These are phyloP conservation scores for Psophocarpus tetragonolobus DNA, from an alignment of 306 rosid genomes.

Conservation along the genomic window DNA sequence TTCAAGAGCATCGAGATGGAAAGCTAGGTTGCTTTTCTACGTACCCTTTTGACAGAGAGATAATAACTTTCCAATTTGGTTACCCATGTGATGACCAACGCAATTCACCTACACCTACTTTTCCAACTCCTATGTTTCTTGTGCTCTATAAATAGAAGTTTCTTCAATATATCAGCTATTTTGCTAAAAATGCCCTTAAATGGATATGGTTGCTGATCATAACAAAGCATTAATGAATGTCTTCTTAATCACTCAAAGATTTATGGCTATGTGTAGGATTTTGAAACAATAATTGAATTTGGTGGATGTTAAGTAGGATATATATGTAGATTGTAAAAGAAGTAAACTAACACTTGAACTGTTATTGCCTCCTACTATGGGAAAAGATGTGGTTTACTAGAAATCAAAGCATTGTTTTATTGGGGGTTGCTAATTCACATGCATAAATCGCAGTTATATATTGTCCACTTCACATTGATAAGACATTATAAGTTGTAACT, in stretches of 20 bases:
- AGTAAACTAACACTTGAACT: background rate
- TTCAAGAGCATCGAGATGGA: constrained; percentile 24
- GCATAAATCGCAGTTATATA: background rate
- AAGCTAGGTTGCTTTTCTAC: constrained; percentile 30
- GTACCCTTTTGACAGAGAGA: constrained; percentile 20
- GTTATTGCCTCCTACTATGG: background rate
- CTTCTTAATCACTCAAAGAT: constrained; percentile 27
- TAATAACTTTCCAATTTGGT: constrained; percentile 35
- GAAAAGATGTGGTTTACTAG: background rate
- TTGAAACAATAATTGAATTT: constrained; percentile 15
- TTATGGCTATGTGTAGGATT: constrained; percentile 10
- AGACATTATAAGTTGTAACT: background rate
- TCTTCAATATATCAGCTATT: background rate
- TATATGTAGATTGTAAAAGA: constrained; percentile 11
- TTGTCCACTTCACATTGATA: background rate
- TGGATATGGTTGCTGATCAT: constrained; percentile 29
- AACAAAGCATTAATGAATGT: background rate
- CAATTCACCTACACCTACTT: constrained; percentile 25
- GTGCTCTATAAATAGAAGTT: constrained; percentile 10
- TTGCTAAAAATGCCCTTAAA: background rate
- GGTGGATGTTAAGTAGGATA: constrained; percentile 1
- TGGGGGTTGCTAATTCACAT: background rate
- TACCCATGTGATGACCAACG: constrained; percentile 33
- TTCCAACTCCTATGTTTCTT: constrained; percentile 27
- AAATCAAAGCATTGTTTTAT: constrained; percentile 3